A percentile compares a stretch with the other conserved stretches of the same genome.
Conservation (phyloP, 176 grass and related monocot species). For the Eleusine coracana region DNA sequence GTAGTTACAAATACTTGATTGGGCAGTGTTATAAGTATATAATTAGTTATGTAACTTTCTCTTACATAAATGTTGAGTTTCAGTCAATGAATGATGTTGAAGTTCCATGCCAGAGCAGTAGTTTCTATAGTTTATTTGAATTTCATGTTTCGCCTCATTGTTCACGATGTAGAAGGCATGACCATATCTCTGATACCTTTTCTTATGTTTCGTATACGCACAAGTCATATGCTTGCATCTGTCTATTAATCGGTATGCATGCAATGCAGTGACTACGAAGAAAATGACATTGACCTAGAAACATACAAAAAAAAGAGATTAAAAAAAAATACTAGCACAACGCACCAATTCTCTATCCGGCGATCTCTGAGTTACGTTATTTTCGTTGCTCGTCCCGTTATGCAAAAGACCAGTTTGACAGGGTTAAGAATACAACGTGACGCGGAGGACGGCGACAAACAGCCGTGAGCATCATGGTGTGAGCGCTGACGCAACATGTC, state of each 20-base stretch:
- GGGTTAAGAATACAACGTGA: not conserved
- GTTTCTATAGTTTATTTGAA: not conserved
- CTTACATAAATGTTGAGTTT: not conserved
- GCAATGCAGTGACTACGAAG: not conserved
- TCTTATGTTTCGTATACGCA: not conserved
- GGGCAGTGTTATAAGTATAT: too few species aligned
- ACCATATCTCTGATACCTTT: not conserved
- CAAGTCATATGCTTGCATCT: too few species aligned
- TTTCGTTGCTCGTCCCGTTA: not conserved
- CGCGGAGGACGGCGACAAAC: not conserved
- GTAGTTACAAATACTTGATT: not conserved
- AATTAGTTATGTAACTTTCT: not conserved
- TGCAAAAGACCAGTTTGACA: not conserved
- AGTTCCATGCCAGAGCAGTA: not conserved
- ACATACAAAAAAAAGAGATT: not conserved
- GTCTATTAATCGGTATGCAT: too few species aligned
- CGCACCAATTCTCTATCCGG: too few species aligned
- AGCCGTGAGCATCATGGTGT: not conserved
- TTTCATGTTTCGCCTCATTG: not conserved
- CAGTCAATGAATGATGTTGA: not conserved
- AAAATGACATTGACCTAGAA: not conserved
- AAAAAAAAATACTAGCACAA: too few species aligned
- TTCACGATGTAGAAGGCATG: not conserved
- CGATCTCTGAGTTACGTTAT: not conserved
- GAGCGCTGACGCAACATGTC: not conserved